Base-by-base conservation (phyloP, 306 rosid genomes). In the Herpetospermum pedunculosum region DNA sequence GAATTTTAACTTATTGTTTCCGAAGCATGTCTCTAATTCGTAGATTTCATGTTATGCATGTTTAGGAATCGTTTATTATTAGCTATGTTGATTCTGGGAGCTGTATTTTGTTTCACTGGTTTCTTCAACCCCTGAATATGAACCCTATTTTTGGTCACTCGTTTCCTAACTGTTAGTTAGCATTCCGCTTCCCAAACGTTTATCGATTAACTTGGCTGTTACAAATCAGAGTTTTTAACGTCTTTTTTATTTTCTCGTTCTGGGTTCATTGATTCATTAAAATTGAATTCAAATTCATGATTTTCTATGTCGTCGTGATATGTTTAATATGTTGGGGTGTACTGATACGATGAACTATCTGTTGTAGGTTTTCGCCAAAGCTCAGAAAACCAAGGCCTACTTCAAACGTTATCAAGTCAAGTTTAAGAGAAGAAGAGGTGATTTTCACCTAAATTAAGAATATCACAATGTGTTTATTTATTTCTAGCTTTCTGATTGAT, bases 401-500 rank as follows among this genome's bases (percentile, higher is more conserved):
- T 92, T 70, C 81, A 92, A 92, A 83, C 76, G 97, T 41, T 92
- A 49, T 48, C 97, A 92, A 77, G 97, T 92, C 46, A 92, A 92
- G 81, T 92, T 83, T 35, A 92, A 86, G 89, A 89, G 97, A 89
- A 92, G 96, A 52, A 83, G 96, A 85, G 97, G 92, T 91, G 13
- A 53, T 8, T 77, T 3, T 41, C 3, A 32, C 6, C 8, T 72
- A 37, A 0, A 19, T 1, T 25, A 29, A 1, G 14, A 47, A 1
- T 11, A 6, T 12, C 6, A 23, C 25, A 28, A 11, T 34, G 12
- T 26, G 32, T 44, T 53, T 34, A 37, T 4, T 47, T 12, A 44
- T 41, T 8, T 8, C 1, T 21, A 6, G 1, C 7, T 14, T 15
- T 67, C 38, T 64, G 16, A 59, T 7, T 9, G 16, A 59, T 7